Evolutionary conservation across 495 filamentous ascomycete species (phyloP), one percentile per base, ranked within the genome.

Genomic region (Amphirosellinia nigrospora): DNA sequence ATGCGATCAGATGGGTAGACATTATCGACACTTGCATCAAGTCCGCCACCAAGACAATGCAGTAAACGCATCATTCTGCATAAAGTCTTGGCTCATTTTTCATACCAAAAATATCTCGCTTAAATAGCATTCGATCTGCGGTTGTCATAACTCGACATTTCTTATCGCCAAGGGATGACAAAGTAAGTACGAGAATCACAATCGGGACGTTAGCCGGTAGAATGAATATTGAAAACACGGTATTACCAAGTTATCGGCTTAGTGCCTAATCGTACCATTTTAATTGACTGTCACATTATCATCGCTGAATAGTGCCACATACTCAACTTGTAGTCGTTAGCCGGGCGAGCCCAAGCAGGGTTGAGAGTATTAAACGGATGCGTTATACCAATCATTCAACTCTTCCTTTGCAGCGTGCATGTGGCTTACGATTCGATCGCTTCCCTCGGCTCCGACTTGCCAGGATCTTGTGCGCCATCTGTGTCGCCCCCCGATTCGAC

Each of bases 1-100:
- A 89, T 45, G 92, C 93, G 2, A 83, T 91, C 75, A 81, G 87
- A 72, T 93, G 93, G 89, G 86, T 96, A n/a, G 83, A 90, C 71
- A 94, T 93, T 71, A 91, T 96, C 63, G 91, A 94, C 52, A 81
- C 83, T 9, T 88, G 87, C 56, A 83, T 98, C 50, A 78, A 79
- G 59, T 77, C 84, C 48, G 95, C 95, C 41, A 87, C 85, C 58
- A 84, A 87, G 71, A 88, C 77, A 26, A 75, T 83, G 23, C 38
- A 72, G 55, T 78, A 61, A 21, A 26, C 13, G 8, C 26, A 26
- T 34, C 26, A 15, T 50, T 26, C 10, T 10, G 28, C 32, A n/a
- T n/a, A 32, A 26, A 23, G 10, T 10, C 13, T 8, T 28, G 9
- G 39, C 32, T 16, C 43, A 23, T 19, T 23, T 5, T 9, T 15